Percentiles rank a stretch among this genome's conserved stretches.
Conservation (phyloP, 208 protist species). For the Wallacemonas sp. region DNA sequence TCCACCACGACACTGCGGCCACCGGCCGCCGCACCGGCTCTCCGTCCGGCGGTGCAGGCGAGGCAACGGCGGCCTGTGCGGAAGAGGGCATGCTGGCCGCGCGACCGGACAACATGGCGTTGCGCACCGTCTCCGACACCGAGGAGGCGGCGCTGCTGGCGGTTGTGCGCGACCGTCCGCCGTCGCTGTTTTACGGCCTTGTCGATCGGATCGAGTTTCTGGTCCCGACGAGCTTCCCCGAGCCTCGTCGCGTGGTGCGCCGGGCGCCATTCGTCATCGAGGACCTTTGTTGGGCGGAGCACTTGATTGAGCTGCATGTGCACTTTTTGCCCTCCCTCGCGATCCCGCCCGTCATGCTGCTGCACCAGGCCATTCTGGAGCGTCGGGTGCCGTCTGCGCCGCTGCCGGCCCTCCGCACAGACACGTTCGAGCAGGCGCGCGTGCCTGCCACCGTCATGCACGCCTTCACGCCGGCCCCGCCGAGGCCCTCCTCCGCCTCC, state of each 20-base stretch:
- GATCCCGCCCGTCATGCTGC: constrained; percentile 54
- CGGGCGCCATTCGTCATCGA: constrained; percentile 78
- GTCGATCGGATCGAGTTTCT: constrained; percentile 73
- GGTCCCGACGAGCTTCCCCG: constrained; percentile 72
- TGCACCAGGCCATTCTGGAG: constrained; percentile 60
- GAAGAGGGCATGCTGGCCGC: background rate
- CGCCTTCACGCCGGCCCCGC: constrained; percentile 10
- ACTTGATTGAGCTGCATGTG: constrained; percentile 74
- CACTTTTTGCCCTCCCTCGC: constrained; percentile 58
- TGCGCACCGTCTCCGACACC: background rate
- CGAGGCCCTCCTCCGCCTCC: too few species aligned
- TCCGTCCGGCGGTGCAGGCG: too few species aligned
- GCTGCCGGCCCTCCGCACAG: background rate
- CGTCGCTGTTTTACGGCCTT: constrained; percentile 71
- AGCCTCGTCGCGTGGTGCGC: constrained; percentile 54
- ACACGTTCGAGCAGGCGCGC: constrained; percentile 3
- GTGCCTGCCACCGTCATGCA: constrained; percentile 7
- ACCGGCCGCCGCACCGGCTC: too few species aligned
- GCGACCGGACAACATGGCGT: background rate
- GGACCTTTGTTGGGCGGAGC: constrained; percentile 85
- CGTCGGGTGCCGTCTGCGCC: constrained; percentile 22
- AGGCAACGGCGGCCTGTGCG: background rate
- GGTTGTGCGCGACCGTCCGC: constrained; percentile 19
- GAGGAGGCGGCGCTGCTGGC: background rate
- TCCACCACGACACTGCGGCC: constrained; percentile 3